Base-by-base conservation (phyloP, 1,284 basidiomycete species). In the Moesziomyces antarcticus region DNA sequence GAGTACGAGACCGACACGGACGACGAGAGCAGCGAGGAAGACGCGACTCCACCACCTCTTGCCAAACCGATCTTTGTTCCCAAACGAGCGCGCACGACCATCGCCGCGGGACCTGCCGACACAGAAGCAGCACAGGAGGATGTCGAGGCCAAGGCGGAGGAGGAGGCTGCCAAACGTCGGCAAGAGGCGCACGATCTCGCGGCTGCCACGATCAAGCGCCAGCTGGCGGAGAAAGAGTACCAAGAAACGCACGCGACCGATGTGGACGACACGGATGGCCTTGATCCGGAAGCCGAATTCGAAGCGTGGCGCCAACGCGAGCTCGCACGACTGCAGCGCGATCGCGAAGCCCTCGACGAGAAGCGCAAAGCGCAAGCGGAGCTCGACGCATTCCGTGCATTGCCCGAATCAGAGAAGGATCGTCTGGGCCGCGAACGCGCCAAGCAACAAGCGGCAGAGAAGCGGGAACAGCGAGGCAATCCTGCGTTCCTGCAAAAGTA, bases 401-500 rank as follows among this genome's bases (percentile, higher is more conserved):
- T 99, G 80, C 95, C 97, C 0, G 96, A 98, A 84, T 93, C 91
- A 69, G 90, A 96, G 82, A 87, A 97, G 43, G 71, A 68, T 13
- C 46, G 61, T 1, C 47, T 68, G 16, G 71, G 71, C 48, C 56
- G 56, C 3, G 61, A 63, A 22, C 30, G 65, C 24, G 70, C 56
- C 3, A 50, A 54, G 22, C 37, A 41, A 0, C 37, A 33, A 11
- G 54, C 49, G 4, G 71, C 64, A 40, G 68, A 64, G 51, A 68
- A 45, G 46, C 30, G 30, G 1, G 50, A 95, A 85, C 90, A 73
- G 2, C 91, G 93, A 78, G 93, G 93, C 3, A 88, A 92, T 69
- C 92, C 94, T 84, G 92, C 90, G 78, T 98, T 99, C 86, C 85
- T 98, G 79, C 94, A 99, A 84, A 98, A 97, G 86, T 99, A 97